Base-by-base conservation (phyloP, 352 stramenopile genomes). In the Phytophthora aleatoria region DNA sequence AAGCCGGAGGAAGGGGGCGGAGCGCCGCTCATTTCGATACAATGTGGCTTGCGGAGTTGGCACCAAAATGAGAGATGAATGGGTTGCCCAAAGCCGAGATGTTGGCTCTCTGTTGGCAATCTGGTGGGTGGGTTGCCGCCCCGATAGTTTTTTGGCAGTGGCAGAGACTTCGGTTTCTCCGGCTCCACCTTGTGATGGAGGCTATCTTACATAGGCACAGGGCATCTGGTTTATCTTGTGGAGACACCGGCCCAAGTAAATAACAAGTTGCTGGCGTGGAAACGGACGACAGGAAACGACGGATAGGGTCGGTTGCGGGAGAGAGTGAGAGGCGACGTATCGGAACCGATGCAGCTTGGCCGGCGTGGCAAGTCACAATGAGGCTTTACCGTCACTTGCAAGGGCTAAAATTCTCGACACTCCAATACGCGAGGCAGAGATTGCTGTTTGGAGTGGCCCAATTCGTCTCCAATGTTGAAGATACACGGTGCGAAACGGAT, bases 41-140 rank as follows among this genome's bases (percentile, higher is more conserved):
- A 15, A 20, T 50, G 47, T 8, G 27, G 27, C 67, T 75, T 76
- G 68, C 27, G 36, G n/a, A 31, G 16, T 65, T 13, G 57, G 52
- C 36, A 50, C 52, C 9, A 64, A 73, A 72, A 67, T 57, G 63
- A 45, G 58, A 72, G 68, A 76, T 76, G 68, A 72, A 47, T 16
- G n/a, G 24, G 36, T 20, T 59, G 41, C 30, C 11, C 7, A 2
- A 20, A 5, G 57, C 38, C 35, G 60, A 52, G 31, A 36, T 47
- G 15, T 1, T 5, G 12, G 39, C 24, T 39, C 35, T 45, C 47
- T 56, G 12, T 27, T 55, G 56, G 41, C 33, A 24, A 26, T 11
- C 35, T 62, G 45, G 10, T 69, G 47, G 44, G 36, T 57, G 47
- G 57, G 20, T 57, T 47, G 33, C 50, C 33, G 10, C 28, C 13